Evolutionary conservation across 805 yeast genomes (phyloP), one percentile per base, ranked within the genome.

Genomic region (Jamesozyma jinghongensis): DNA sequence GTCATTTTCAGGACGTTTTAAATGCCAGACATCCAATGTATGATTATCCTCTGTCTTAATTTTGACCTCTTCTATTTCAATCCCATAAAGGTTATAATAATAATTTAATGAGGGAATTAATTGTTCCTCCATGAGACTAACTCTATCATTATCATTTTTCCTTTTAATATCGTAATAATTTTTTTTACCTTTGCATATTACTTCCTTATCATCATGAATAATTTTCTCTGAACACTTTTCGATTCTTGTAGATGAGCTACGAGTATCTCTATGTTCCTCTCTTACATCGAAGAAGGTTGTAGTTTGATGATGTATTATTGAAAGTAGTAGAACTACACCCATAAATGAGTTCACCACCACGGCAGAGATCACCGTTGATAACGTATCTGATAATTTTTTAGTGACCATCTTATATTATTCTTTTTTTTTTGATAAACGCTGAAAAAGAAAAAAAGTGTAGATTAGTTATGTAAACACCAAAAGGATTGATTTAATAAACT

Each of bases 1-100:
- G 5, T 41, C 33, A 5, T 26, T 27, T 2, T n/a, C n/a, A 4
- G 34, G 31, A 7, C 42, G 47, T 18, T 45, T 50, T 27, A 59
- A 39, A 36, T 85, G 74, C 55, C 83, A 79, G 36, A 87, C 57
- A 0, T 69, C 68, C 16, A 92, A 63, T 2, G 76, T 66, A 56
- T 74, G 87, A 1, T 95, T 95, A 60, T 92, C 97, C n/a, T 68
- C 66, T 0, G 97, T 88, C 8, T 74, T 66, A 3, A 87, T 66
- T 25, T 68, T 71, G 53, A 74, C 75, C 39, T 72, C 77, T 36
- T 71, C 73, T 32, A 86, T 65, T 14, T 72, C 77, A 16, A 84
- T 63, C 0, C 78, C 83, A 37, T 79, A 62, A 25, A 79, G 68
- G 31, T 67, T 63, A 13, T 82, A 80, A 55, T 88, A 90, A 56